Base-by-base conservation (phyloP, 345 rosid species). In the Sonneratia caseolaris region DNA sequence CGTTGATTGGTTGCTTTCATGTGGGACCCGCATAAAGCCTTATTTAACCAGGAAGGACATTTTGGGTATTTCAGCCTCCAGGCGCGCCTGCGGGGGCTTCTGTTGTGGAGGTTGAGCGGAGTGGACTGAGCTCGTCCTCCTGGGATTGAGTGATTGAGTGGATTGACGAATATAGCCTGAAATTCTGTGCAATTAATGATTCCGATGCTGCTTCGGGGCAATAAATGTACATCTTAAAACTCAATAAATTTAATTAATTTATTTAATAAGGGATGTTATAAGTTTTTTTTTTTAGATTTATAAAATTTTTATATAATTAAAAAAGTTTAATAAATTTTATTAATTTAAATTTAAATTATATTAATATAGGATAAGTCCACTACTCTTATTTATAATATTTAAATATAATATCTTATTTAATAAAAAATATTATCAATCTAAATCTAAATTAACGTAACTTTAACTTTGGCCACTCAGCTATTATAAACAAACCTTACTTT, bases 141-240 rank as follows among this genome's bases (percentile, higher is more conserved):
- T 27, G 32, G 32, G 32, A 27, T 27, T 27, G 32, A 64, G 37
- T 22, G 11, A 64, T 10, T 64, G 3, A 32, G 36, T 36, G 36
- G 24, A 65, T 35, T 66, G 69, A 38, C 47, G 22, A 38, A 66
- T 40, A 19, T 68, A 19, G 51, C 53, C 70, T 68, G 40, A 68
- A 68, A 68, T 68, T 68, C 70, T n/a, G 70, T 68, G 70, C 70
- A 19, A 15, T n/a, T 22, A 19, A 62, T 65, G 43, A 35, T 65
- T 37, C 68, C 68, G 43, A 37, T 35, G 68, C n/a, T 38, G 47
- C 6, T 42, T 37, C 6, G 43, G 1, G 7, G n/a, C 16, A 1
- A 37, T 35, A 35, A 64, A 59, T 14, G 18, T 15, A 1, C 27
- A 27, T 27, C 32, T 27, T 27, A 27, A 27, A 27, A 27, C 32